Evolutionary conservation across 441 rosid species (phyloP), one percentile per base, ranked within the genome.

Genomic region (Breynia disticha): DNA sequence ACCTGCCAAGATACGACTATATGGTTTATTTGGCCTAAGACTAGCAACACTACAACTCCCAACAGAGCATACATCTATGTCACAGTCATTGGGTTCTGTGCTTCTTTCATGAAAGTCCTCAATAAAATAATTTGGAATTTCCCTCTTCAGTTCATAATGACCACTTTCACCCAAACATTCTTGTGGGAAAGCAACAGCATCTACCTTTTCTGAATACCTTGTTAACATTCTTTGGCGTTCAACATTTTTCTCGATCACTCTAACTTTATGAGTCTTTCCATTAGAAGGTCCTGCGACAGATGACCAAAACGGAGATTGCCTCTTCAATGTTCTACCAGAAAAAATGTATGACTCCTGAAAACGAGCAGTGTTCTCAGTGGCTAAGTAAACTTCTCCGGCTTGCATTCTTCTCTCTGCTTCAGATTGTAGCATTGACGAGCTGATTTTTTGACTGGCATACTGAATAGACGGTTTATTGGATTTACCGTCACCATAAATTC

Each of bases 31-130:
- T 41, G 59, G 62, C 57, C 70, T 66, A 57, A 72, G 46, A 64
- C 75, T 67, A 65, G 53, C 42, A 57, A 56, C 78, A 68, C 85
- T 82, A 78, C 90, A 85, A 59, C 94, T 82, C 79, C 82, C 94
- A 57, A 79, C 83, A 42, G 86, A 82, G 64, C 79, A 77, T 60
- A 61, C 61, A 62, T 72, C 76, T 41, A 61, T 66, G 67, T 73
- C 72, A 63, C 73, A 70, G 72, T 58, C 79, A 75, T 71, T 67
- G 66, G 61, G 58, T 52, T 62, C 71, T 57, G 56, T 54, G 62
- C 54, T 62, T 71, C 72, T 73, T 46, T 66, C 47, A 56, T 52
- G 63, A 52, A 66, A 68, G 44, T 52, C 51, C 60, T 69, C 74
- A 46, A 57, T 13, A 55, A 32, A 46, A 54, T 50, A 57, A 54